Evolutionary conservation across 306 rosid genomes (phyloP), one percentile per base, ranked within the genome.

Genomic region (Astragalus glycyphyllos): DNA sequence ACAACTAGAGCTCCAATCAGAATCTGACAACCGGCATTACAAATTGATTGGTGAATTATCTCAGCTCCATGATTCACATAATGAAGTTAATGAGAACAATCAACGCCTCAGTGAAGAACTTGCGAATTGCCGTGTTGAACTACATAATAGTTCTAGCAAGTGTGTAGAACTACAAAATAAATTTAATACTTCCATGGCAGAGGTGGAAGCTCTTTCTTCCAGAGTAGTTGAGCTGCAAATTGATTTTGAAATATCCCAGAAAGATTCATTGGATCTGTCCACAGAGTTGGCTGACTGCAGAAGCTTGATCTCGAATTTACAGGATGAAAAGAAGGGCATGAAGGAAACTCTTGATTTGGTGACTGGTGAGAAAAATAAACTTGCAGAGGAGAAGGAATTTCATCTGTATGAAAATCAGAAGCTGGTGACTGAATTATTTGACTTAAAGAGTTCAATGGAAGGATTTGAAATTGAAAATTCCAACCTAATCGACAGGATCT

Each of bases 221-320:
- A 82, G 87, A 82, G 79, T 81, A 64, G 41, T 46, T 79, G 88
- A 85, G 74, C 78, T 84, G 79, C 90, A 89, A 83, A 56, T 53
- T 72, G 77, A 67, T 74, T 70, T 87, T 78, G 95, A 83, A 37
- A 77, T 81, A 50, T 82, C 90, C 13, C 88, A 76, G 71, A 83
- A 75, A 44, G 90, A 86, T 70, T 78, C 85, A 46, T 66, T 35
- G 53, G 83, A 79, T 68, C 76, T 87, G 68, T 82, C 81, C 68
- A 68, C 62, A 23, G 95, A 94, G 81, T 82, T 94, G 80, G 84
- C 82, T 62, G 86, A 84, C 72, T 83, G 88, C 87, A 87, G 87
- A 80, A 58, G 60, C 65, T 87, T 83, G 79, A 73, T 85, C 72
- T 73, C 82, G 74, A 77, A 73, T 77, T 85, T 86, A 71, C 86